These are phyloP conservation scores for Paraconiothyrium brasiliense DNA, from an alignment of 2,329 filamentous ascomycete species.

Conservation along the genomic window DNA sequence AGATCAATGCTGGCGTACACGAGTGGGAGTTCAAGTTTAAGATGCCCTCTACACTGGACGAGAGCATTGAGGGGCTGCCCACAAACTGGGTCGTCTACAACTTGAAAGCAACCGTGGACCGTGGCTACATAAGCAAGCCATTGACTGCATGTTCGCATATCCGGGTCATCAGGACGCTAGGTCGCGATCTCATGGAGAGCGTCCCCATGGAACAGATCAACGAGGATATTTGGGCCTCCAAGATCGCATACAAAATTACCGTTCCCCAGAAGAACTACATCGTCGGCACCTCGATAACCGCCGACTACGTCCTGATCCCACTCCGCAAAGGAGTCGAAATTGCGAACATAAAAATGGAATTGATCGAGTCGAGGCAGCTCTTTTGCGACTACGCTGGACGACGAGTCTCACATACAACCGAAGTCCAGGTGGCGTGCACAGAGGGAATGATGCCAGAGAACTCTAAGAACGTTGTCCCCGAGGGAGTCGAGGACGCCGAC, in stretches of 20 bases:
- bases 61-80: constrained; percentile 89
- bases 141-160: constrained; percentile 77
- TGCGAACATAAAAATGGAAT: constrained; percentile 80
- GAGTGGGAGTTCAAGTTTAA: constrained; percentile 62
- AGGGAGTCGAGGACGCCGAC: constrained; percentile 44
- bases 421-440: constrained; percentile 43
- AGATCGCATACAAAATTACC: constrained; percentile 93
- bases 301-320: constrained; percentile 88
- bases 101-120: constrained; percentile 86
- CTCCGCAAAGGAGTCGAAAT: constrained; percentile 88
- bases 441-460: constrained; percentile 50
- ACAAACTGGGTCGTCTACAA: constrained; percentile 91
- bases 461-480: constrained; percentile 40
- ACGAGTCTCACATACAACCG: constrained; percentile 41
- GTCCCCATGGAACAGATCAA: constrained; percentile 69
- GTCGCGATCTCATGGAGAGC: constrained; percentile 74
- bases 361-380: constrained; percentile 70
- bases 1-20: constrained; percentile 59
- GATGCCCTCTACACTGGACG: constrained; percentile 64
- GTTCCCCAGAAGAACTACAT: constrained; percentile 94
- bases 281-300: constrained; percentile 84
- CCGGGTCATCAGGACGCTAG: constrained; percentile 59
- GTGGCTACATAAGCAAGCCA: constrained; percentile 89
- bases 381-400: constrained; percentile 56
- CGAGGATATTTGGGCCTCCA: constrained; percentile 97